These are phyloP conservation scores for Pythium aquatile DNA, from an alignment of 352 stramenopile genomes.

Conservation along the genomic window DNA sequence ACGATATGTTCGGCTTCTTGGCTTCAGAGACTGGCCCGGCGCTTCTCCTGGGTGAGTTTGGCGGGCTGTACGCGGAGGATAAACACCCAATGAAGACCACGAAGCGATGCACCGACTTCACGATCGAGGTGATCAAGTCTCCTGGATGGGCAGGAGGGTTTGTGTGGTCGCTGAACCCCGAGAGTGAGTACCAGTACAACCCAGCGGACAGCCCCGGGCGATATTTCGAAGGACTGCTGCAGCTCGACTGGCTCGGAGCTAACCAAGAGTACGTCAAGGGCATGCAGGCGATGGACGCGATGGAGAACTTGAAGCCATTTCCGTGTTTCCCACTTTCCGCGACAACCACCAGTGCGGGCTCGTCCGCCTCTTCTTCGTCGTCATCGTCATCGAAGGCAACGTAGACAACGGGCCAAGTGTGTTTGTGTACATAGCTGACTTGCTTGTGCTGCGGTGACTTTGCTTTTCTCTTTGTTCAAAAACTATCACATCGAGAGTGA, in stretches of 20 bases:
- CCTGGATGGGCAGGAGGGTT: slow-evolving; percentile 54
- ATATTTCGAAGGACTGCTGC: slow-evolving; percentile 45
- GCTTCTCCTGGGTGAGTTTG: slow-evolving; percentile 63
- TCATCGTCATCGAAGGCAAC: neutral
- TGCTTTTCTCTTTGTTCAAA: no score
- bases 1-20: slow-evolving; percentile 71
- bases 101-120: slow-evolving; percentile 53
- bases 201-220: slow-evolving; percentile 33
- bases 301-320: slow-evolving; percentile 43
- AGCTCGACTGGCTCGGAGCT: slow-evolving; percentile 51
- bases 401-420: neutral
- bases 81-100: slow-evolving; percentile 55
- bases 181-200: slow-evolving; percentile 69
- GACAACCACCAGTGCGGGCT: neutral
- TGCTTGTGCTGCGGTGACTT: no score
- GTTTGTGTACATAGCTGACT: no score
- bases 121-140: slow-evolving; percentile 61
- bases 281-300: slow-evolving; percentile 46
- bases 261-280: slow-evolving; percentile 46
- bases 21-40: slow-evolving; percentile 42
- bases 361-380: neutral
- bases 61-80: slow-evolving; percentile 55
- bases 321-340: slow-evolving; percentile 38
- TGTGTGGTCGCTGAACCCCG: slow-evolving; percentile 71
- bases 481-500: no score